phyloP scores from a whole-genome alignment of 2,329 filamentous ascomycete genomes.

The Aureobasidium zeae region DNA sequence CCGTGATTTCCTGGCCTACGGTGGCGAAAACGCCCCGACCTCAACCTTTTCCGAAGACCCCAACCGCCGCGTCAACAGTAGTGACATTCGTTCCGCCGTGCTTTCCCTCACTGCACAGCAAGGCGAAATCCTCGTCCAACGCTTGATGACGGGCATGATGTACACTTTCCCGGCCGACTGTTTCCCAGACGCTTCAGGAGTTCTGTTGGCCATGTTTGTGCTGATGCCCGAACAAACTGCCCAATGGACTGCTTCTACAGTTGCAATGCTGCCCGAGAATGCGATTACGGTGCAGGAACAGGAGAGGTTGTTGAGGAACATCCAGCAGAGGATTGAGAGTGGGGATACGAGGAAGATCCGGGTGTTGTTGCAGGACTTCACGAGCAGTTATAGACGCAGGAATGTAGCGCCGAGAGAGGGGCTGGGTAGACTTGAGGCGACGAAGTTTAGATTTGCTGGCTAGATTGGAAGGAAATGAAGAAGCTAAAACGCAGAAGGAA shows the following conservation, averaged over 20 bases:
- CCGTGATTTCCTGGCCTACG: constrained; percentile 83
- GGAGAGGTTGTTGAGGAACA: constrained; percentile 68
- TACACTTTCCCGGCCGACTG: constrained; percentile 95
- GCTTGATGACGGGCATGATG: constrained; percentile 96
- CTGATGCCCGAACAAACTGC: constrained; percentile 71
- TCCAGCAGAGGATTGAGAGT: constrained; percentile 61
- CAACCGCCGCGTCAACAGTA: constrained; percentile 49
- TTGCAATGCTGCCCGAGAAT: constrained; percentile 73
- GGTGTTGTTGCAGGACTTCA: constrained; percentile 87
- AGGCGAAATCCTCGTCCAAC: constrained; percentile 69
- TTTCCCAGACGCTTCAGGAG: constrained; percentile 86
- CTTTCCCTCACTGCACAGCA: constrained; percentile 60
- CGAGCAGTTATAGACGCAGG: constrained; percentile 81
- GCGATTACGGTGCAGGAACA: constrained; percentile 73
- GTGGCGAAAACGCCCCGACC: constrained; percentile 57
- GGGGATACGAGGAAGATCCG: constrained; percentile 71
- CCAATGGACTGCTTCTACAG: constrained; percentile 72
- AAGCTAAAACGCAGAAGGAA: background rate
- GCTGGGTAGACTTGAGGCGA: constrained; percentile 75
- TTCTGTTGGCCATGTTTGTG: constrained; percentile 83
- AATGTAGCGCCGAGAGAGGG: constrained; percentile 95
- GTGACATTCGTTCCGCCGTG: constrained; percentile 63
- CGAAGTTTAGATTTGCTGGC: constrained; percentile 66
- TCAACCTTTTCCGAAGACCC: constrained; percentile 50
- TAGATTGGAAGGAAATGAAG: constrained; percentile 13